Conservation (phyloP, 257 asterid genomes). For the Nicotiana otophora region DNA sequence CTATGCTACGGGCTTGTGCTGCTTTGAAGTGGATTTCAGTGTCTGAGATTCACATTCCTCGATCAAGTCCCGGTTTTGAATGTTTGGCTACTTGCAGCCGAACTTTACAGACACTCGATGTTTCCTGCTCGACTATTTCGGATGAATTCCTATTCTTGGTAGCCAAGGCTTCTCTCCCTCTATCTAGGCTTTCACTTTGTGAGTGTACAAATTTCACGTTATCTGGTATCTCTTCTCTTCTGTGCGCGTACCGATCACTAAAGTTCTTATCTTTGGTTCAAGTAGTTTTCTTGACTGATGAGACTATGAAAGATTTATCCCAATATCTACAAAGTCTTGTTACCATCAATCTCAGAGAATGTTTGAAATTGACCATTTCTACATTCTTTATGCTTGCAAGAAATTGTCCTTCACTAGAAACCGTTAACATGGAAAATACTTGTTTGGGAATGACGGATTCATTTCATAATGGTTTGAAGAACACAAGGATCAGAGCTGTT, state of each 20-base stretch:
- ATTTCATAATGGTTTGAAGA: neutral
- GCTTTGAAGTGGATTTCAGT: conserved; percentile 9
- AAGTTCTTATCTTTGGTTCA: conserved; percentile 8
- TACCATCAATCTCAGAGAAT: neutral
- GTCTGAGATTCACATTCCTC: neutral
- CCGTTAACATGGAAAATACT: conserved; percentile 4
- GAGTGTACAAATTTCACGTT: conserved; percentile 6
- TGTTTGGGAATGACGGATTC: neutral
- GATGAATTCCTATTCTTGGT: conserved; percentile 14
- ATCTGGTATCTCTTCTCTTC: conserved; percentile 11
- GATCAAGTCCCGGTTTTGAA: neutral
- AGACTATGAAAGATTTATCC: neutral
- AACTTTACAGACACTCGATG: conserved; percentile 1
- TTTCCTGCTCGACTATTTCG: neutral
- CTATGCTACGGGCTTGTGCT: neutral
- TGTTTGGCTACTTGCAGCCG: neutral
- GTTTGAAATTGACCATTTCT: neutral
- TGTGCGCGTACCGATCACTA: neutral
- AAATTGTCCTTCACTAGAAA: conserved; percentile 12
- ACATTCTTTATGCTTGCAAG: conserved; percentile 8
- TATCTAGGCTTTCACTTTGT: conserved; percentile 4
- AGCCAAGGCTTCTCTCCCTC: conserved; percentile 11
- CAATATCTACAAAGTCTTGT: conserved; percentile 8
- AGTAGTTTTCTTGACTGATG: conserved; percentile 5
- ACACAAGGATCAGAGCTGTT: conserved; percentile 1